Base-by-base conservation (phyloP, 2,329 filamentous ascomycete genomes). In the Paecilomyces formosus region DNA sequence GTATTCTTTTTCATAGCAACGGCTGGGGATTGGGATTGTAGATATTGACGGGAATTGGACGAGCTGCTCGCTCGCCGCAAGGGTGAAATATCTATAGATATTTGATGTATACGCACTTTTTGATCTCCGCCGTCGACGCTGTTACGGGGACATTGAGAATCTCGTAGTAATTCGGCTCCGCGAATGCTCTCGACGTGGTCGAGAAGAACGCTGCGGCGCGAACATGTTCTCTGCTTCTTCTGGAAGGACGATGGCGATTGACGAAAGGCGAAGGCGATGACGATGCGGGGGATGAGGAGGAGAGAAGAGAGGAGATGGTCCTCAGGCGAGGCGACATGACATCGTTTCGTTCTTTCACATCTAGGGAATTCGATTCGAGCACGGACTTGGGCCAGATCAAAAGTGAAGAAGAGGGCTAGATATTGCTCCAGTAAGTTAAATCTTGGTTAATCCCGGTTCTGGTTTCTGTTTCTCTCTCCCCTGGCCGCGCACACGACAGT, bases 101-200 rank as follows among this genome's bases (percentile, higher is more conserved):
- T 56, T 45, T 49, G 50, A 21, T 15, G 31, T 28, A 57, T 33
- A 58, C 61, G 35, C 71, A 91, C 88, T 89, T 93, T 75, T 97
- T 97, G 61, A 97, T 92, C 56, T 96, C 90, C 8, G 80, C 78
- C 0, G 83, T 76, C 15, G 88, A 85, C 49, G 93, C 92, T 63
- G 83, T 82, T 50, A 82, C 80, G 0, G 84, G 76, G n/a, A 99
- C 74, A 50, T 87, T 83, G 55, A 99, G 82, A 49, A 87, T 86
- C 67, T 93, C 88, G 75, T 99, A 99, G 77, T 96, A 88, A 61
- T 86, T 91, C 65, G 74, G 68, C 39, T 78, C 65, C 65, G 57
- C 52, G 35, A 59, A 55, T 15, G 33, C 30, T n/a, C 53, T n/a
- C 5, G 57, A 22, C 8, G 59, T 56, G 6, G 58, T 55, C 50